A percentile compares a stretch with the other conserved stretches of the same genome.
Evolutionary conservation across 2,329 filamentous ascomycete genomes (phyloP).

Genomic region (Venturiaceae sp.): DNA sequence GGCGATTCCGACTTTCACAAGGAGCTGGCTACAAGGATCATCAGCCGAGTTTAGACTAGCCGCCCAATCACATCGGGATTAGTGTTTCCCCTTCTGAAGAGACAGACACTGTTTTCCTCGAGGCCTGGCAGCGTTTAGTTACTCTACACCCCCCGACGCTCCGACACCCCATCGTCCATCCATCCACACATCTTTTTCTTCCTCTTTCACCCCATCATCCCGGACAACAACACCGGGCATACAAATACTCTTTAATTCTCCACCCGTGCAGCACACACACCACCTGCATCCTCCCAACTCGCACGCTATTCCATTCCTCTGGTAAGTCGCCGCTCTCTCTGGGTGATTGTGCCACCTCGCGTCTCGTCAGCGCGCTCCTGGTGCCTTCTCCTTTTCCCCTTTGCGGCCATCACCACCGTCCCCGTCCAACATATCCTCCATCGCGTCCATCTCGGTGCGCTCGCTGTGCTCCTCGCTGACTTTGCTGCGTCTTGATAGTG

Average conservation of each 20-base stretch:
- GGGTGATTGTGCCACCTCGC: slow-evolving; percentile 6
- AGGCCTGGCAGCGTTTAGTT: neutral
- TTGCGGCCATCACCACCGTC: neutral
- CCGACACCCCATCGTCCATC: neutral
- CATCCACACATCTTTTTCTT: slow-evolving; percentile 1
- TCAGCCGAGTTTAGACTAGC: neutral
- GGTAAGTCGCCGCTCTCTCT: neutral
- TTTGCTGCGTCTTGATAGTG: slow-evolving; percentile 3
- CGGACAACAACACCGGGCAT: neutral
- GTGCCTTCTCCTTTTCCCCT: slow-evolving; percentile 6
- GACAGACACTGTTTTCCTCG: neutral
- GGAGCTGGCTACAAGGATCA: neutral
- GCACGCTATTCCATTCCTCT: neutral
- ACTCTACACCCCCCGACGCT: neutral
- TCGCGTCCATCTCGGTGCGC: neutral
- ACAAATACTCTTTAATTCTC: slow-evolving; percentile 1
- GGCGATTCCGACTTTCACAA: slow-evolving; percentile 2
- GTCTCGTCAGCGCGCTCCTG: slow-evolving; percentile 1
- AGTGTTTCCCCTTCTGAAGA: too few relatives aligned
- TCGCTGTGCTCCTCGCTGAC: slow-evolving; percentile 4
- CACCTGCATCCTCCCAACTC: neutral
- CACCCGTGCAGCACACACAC: neutral
- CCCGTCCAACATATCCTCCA: neutral
- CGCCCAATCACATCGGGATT: neutral
- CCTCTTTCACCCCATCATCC: neutral